A percentile compares a stretch with the other conserved stretches of the same genome.
Evolutionary conservation across 495 filamentous ascomycete genomes (phyloP).

Genomic region (Aspergillus panamensis): DNA sequence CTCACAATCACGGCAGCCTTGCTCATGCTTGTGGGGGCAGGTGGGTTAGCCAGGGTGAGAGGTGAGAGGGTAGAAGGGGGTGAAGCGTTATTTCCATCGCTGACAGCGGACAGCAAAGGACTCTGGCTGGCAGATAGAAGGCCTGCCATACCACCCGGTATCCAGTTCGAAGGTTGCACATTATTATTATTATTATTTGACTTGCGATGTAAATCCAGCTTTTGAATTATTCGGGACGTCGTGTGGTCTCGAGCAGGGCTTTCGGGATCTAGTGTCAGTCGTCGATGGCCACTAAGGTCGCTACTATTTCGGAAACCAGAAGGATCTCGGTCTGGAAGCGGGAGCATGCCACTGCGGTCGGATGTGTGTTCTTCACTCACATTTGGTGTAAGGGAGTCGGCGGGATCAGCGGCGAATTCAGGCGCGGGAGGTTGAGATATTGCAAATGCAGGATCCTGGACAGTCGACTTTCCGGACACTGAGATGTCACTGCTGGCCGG

Average conservation of each 20-base stretch:
- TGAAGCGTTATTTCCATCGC: conserved; percentile 30
- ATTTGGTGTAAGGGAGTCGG: conserved; percentile 63
- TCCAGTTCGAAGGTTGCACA: conserved; percentile 33
- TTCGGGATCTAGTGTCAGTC: conserved; percentile 49
- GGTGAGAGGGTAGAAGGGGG: conserved; percentile 72
- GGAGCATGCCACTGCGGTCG: conserved; percentile 63
- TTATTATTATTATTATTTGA: conserved; percentile 58
- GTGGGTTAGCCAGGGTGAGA: conserved; percentile 76
- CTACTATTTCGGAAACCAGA: conserved; percentile 61
- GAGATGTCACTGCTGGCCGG: conserved; percentile 59
- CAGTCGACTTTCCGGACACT: conserved; percentile 51
- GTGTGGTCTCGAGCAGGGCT: conserved; percentile 66
- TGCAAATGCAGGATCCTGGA: conserved; percentile 80
- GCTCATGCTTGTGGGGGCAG: conserved; percentile 82
- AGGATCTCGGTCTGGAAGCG: conserved; percentile 61
- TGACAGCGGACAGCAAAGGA: conserved; percentile 50
- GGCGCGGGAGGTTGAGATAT: conserved; percentile 84
- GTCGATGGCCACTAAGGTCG: conserved; percentile 55
- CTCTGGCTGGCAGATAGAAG: conserved; percentile 83
- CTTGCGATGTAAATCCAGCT: conserved; percentile 85
- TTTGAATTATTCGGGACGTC: conserved; percentile 83
- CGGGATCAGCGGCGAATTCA: conserved; percentile 76
- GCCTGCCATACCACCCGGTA: conserved; percentile 72
- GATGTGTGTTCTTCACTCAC: conserved; percentile 50
- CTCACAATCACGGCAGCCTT: conserved; percentile 79